Base-by-base conservation (phyloP, 768 basidiomycete genomes). In the Boletus sensibilis region DNA sequence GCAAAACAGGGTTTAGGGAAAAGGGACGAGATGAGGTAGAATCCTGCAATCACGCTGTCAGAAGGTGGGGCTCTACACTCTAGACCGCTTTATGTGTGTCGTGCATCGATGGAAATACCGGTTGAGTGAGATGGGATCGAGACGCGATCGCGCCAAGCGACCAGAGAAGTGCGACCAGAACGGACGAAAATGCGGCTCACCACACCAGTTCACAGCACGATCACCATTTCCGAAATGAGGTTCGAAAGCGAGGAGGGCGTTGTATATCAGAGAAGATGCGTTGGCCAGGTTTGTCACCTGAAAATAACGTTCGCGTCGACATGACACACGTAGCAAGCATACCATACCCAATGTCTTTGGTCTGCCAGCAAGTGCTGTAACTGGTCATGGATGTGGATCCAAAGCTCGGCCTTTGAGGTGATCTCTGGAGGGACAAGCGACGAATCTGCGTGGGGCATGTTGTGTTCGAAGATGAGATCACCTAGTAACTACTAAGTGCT, bases 141-240 rank as follows among this genome's bases (percentile, higher is more conserved):
- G 53, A 33, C 27, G 35, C 10, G 49, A 50, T 27, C 38, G 21
- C 23, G 35, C 53, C 39, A 25, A 42, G 43, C 40, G 35, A 43
- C 42, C 35, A n/a, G 21, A 33, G n/a, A 35, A 39, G 52, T 27
- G 50, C 21, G 42, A 55, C 38, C 33, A 57, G n/a, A 38, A 27
- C 25, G 27, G 37, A 52, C 29, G 50, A 21, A 53, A n/a, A 25
- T 21, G 35, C 8, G 29, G 73, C 90, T 75, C 63, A 94, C 95
- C 95, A 76, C 88, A 88, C 95, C 94, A 98, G 68, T 96, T 96
- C 21, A 96, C 91, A 4, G 88, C 83, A 51, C 84, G 81, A 37
- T 81, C 74, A 5, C 71, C 75, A 35, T 65, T 64, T 29, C 90
- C 92, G 63, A 91, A 94, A 64, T 82, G 74, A 25, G 78, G 66